Evolutionary conservation across 2,329 filamentous ascomycete genomes (phyloP).

Genomic region (Nannizziopsis barbatae): DNA sequence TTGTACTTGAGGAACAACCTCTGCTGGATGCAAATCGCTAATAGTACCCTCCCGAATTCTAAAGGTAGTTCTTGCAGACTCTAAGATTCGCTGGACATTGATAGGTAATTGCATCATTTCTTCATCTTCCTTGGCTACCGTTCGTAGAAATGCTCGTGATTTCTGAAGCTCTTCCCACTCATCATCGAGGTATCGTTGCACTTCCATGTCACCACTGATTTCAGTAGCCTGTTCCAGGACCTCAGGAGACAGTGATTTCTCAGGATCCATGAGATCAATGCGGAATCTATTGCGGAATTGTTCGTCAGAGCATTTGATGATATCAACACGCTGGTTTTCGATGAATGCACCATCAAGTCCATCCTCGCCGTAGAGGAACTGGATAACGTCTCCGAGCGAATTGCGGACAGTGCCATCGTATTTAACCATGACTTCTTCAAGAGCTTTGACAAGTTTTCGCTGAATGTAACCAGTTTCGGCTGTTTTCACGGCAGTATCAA

Average conservation of each 20-base stretch:
- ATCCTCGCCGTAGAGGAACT: slow-evolving; percentile 96
- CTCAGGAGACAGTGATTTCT: slow-evolving; percentile 52
- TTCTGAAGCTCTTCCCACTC: slow-evolving; percentile 69
- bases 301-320: slow-evolving; percentile 65
- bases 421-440: slow-evolving; percentile 94
- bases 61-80: slow-evolving; percentile 82
- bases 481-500: slow-evolving; percentile 98
- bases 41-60: slow-evolving; percentile 73
- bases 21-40: slow-evolving; percentile 78
- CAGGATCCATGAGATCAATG: slow-evolving; percentile 70
- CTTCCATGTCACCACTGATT: slow-evolving; percentile 73
- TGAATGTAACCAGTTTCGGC: slow-evolving; percentile 99
- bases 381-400: slow-evolving; percentile 88
- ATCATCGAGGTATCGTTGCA: slow-evolving; percentile 74
- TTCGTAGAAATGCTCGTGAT: slow-evolving; percentile 66
- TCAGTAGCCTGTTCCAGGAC: slow-evolving; percentile 78
- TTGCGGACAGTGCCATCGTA: slow-evolving; percentile 97
- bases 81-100: slow-evolving; percentile 81
- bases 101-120: slow-evolving; percentile 84
- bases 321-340: slow-evolving; percentile 82
- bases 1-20: slow-evolving; percentile 71
- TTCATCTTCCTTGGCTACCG: slow-evolving; percentile 63
- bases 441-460: slow-evolving; percentile 90
- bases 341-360: slow-evolving; percentile 88
- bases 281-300: slow-evolving; percentile 73